Base-by-base conservation (phyloP, 306 rosid species). In the Prunus davidiana region DNA sequence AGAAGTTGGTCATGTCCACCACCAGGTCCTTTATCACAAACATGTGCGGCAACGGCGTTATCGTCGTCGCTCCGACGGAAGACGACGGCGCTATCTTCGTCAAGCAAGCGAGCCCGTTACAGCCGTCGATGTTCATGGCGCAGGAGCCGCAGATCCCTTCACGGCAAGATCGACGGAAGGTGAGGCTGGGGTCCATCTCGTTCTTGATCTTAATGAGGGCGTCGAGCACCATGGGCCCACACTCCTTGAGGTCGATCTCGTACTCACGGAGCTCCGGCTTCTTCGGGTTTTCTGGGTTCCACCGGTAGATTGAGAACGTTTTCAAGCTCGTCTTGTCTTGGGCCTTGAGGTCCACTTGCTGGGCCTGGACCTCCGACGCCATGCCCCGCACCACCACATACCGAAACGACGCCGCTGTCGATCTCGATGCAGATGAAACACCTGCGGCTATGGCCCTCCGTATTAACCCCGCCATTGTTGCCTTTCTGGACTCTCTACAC, bases 81-180 rank as follows among this genome's bases (percentile, higher is more conserved):
- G 52, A 8, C 67, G 67, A 27, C 45, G 67, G 67, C 0, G 87
- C 60, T 10, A 96, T 96, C 93, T 96, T 91, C 5, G 99, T 92
- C 62, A 96, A 69, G 69, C 99, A 96, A 3, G 99, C 99, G 1
- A 96, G 82, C 1, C 99, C 99, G 60, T 96, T 96, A 49, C 96
- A 96, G 5, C 99, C 99, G 80, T 96, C 98, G 79, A 95, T 92
- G 84, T 96, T 96, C 99, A 96, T 96, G 24, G 99, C 99, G 62
- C 99, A 96, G 5, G 99, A 96, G 0, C 98, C 99, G 6, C 99
- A 96, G 81, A 96, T 96, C 68, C 99, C 99, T 67, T 96, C 99
- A 12, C 99, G 89, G 76, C 99, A 96, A 2, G 97, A 91, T 1
- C 98, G 90, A 0, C 99, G 96, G 87, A 92, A 92, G 1, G 98